Evolutionary conservation across 257 asterid genomes (phyloP), one percentile per base, ranked within the genome.

Genomic region (Nicotiana attenuata): DNA sequence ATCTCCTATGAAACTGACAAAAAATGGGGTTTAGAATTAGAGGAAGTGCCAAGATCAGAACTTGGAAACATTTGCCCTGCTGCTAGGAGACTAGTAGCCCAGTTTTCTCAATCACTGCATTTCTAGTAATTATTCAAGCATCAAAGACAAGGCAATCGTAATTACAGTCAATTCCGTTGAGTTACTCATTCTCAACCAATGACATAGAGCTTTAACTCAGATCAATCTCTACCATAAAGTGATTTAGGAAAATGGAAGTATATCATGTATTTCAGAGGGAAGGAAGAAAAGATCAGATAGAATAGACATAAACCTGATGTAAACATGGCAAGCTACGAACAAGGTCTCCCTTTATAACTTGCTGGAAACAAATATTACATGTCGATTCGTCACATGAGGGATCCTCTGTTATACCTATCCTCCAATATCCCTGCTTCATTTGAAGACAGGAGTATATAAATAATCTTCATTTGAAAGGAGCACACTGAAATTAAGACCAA

Each of bases 241-340:
- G n/a, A 69, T 69, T 28, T 38, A 38, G 77, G 77, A 29, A 41
- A 59, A 60, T 41, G 55, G 28, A n/a, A 29, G 57, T 7, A 24
- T 1, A 4, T 10, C 6, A 15, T 10, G 5, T 31, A 17, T 24
- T 55, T 15, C n/a, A 38, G 38, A 59, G n/a, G 77, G 2, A 24
- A 69, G 10, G 81, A 53, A 78, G n/a, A 38, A 19, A 68, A 16
- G 14, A 19, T 61, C 47, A 61, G 22, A 31, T 28, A 56, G 82
- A 16, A 38, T 24, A 45, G 65, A 26, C 2, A 63, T 33, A n/a
- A 64, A 80, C 86, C 84, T 73, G 81, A 80, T 80, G 84, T 9
- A 13, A 55, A 73, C 84, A 80, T 31, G 84, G 81, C 76, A 80
- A 65, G 64, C 35, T 53, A 52, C 66, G 50, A 73, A 61, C 19